Percentiles rank a stretch among this genome's conserved stretches.
Conservation (phyloP, 192 early-diverging fungal species). For the Spizellomyces sp. region DNA sequence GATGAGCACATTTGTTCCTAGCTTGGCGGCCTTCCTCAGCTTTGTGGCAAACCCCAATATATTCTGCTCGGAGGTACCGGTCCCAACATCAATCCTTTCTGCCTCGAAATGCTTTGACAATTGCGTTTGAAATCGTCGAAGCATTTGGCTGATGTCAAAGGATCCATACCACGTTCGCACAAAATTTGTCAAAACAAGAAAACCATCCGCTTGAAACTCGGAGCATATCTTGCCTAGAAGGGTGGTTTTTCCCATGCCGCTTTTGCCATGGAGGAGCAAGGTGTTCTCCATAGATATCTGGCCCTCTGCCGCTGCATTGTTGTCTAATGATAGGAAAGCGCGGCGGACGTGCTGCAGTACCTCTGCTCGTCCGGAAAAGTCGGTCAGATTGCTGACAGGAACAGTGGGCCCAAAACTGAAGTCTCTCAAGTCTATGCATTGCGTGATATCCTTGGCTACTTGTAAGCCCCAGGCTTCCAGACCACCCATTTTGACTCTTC, state of each 20-base stretch:
- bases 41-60: no score
- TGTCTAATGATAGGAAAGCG: not conserved
- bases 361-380: not conserved
- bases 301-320: not conserved
- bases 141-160: not conserved
- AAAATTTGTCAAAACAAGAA: conserved; percentile 10
- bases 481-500: conserved; percentile 27
- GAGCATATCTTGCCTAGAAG: not conserved
- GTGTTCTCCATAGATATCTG: not conserved
- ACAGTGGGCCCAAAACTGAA: not conserved
- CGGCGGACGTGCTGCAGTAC: not conserved
- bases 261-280: not conserved
- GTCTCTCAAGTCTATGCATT: not conserved
- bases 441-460: not conserved
- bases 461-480: conserved; percentile 8
- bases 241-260: conserved; percentile 7
- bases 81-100: no score
- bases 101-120: not conserved
- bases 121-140: conserved; percentile 5
- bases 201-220: not conserved
- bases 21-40: conserved; percentile 3
- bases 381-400: not conserved
- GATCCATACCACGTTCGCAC: conserved; percentile 14
- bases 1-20: conserved; percentile 5
- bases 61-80: no score